These are phyloP conservation scores for Boletus tylopilopsis DNA, from an alignment of 768 basidiomycete genomes.

Conservation along the genomic window DNA sequence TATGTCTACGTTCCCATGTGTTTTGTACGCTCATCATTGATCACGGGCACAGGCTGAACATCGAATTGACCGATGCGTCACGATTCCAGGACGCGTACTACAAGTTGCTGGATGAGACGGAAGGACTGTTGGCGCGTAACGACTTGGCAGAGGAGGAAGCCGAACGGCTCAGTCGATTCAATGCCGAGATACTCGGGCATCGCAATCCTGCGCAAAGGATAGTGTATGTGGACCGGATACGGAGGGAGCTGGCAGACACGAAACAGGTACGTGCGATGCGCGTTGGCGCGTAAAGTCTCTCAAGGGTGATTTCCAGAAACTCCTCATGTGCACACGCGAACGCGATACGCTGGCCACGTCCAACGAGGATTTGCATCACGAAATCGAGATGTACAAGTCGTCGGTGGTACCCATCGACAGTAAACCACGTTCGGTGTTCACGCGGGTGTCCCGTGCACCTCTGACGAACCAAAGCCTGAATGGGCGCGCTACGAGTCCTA, in stretches of 20 bases:
- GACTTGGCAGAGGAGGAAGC: conserved; percentile 80
- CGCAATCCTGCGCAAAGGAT: conserved; percentile 83
- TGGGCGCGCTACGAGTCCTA: conserved; percentile 10
- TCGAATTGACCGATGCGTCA: conserved; percentile 57
- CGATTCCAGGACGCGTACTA: conserved; percentile 71
- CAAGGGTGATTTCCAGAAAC: conserved; percentile 37
- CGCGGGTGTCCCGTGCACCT: conserved; percentile 44
- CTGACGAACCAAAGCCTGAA: conserved; percentile 43
- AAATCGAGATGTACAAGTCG: conserved; percentile 60
- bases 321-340: conserved; percentile 44
- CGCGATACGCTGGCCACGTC: conserved; percentile 42
- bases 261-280: conserved; percentile 60
- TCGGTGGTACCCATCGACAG: conserved; percentile 44
- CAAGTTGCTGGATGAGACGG: conserved; percentile 59
- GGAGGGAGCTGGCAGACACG: conserved; percentile 72
- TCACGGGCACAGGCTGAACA: conserved; percentile 32
- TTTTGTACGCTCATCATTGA: neutral
- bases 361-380: conserved; percentile 47
- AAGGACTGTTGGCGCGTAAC: conserved; percentile 62
- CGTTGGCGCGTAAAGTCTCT: neutral
- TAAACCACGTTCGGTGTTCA: conserved; percentile 52
- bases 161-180: conserved; percentile 69
- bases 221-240: conserved; percentile 79
- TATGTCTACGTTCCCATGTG: conserved; percentile 33
- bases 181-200: conserved; percentile 83